Evolutionary conservation across 495 filamentous ascomycete species (phyloP), one percentile per base, ranked within the genome.

Genomic region (Talaromyces nanjingensis): DNA sequence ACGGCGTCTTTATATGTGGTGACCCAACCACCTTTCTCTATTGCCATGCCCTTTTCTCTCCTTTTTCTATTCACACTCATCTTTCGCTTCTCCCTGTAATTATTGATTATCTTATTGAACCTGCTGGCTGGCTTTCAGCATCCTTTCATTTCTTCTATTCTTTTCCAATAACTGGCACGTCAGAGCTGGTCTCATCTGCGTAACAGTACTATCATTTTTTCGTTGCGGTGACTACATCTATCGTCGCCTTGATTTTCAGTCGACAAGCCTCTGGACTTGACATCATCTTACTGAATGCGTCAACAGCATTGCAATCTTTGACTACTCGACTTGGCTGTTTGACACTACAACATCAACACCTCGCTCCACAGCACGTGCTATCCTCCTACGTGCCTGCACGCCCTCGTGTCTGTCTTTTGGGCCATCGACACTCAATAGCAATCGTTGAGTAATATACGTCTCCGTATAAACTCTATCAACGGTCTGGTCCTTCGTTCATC

Each of bases 41-140:
- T n/a, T 56, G 53, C 5, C 24, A 27, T 24, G 22, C 11, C 22
- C 2, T 64, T 39, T 63, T 59, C 37, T 42, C 12, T 66, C 29
- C 59, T 56, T 33, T 42, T 27, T 45, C 53, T 62, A 42, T 45
- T 57, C 61, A 29, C 20, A 53, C 34, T 29, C 55, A 61, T 58
- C 64, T 64, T 59, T 65, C 59, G 62, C 58, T 58, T 66, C 60
- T 71, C 64, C 57, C 12, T 69, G 29, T 22, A 31, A 29, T 69
- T 63, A 31, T 57, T 56, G 22, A 56, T 56, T 56, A 20, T 56
- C 7, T 29, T 29, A 27, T 29, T 14, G n/a, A 25, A 56, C 20
- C 27, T 27, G 53, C 53, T 56, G 53, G 53, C 53, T 56, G 53
- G 53, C 24, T 56, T 27, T 56, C 53, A 16, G 27, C 53, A 56